Base-by-base conservation (phyloP, 164 flowering plant species). In the Macadamia integrifolia region DNA sequence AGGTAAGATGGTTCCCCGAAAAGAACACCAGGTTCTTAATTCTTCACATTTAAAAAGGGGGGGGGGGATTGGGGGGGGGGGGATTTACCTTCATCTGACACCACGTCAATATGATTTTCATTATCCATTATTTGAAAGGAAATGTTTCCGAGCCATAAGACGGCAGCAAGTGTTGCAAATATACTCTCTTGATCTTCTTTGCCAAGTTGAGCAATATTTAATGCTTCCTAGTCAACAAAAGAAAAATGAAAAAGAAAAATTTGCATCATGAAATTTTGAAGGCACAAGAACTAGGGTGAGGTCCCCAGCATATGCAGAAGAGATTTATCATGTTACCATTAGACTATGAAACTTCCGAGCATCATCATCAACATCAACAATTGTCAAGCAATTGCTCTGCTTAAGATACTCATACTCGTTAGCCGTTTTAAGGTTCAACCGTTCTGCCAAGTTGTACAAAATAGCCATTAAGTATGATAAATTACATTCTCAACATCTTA, bases 121-220 rank as follows among this genome's bases (percentile, higher is more conserved):
- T 75, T 83, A 82, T 87, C 88, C 71, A 69, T 78, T 30, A 79
- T 84, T 67, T 72, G 68, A 71, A 89, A 95, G 55, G 93, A 81
- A 75, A 95, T 84, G 80, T 95, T 92, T 67, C 99, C 98, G 56
- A 95, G 78, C 99, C 99, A 95, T 63, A 95, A 75, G 5, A 95
- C 82, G 52, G 96, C 89, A 74, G 96, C 89, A 70, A 92, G 88
- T 83, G 92, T 78, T 65, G 82, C 70, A 82, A 90, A 92, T 66
- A 66, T 79, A 69, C 75, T 75, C 63, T 92, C 96, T 75, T 87
- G 95, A 74, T 89, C 88, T 66, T 88, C 90, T 78, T 83, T 82
- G 73, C 69, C 18, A 50, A 92, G 80, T 75, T 76, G 85, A 61
- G 92, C 74, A 65, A 68, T 69, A 55, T 89, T 82, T 49, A 95